Evolutionary conservation across 73 alveolate genomes (phyloP).

Genomic region (Tetrahymena elliotti): DNA sequence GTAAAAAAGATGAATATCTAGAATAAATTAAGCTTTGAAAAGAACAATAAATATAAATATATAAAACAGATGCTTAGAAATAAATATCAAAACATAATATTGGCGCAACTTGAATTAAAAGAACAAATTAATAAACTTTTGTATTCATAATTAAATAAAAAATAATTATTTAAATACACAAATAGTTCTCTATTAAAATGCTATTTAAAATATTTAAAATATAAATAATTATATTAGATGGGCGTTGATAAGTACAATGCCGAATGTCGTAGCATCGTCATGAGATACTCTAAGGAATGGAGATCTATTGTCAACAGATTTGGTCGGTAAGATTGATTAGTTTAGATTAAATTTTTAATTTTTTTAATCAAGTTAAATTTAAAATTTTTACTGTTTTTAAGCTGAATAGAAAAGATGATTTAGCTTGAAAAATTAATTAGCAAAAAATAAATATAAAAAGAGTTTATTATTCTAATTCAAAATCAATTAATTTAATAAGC

Average conservation of each 20-base stretch:
- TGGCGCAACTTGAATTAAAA: not conserved
- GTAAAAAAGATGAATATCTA: not conserved
- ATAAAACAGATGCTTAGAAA: too few relatives aligned
- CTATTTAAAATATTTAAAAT: not conserved
- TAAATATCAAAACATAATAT: not conserved
- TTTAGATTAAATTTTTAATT: too few relatives aligned
- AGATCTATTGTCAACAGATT: conserved; percentile 78
- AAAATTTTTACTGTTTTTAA: too few relatives aligned
- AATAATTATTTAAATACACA: not conserved
- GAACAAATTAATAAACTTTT: not conserved
- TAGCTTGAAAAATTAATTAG: too few relatives aligned
- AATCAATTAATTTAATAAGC: not conserved
- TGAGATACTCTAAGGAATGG: conserved; percentile 93
- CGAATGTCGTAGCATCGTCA: conserved; percentile 94
- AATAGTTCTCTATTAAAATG: not conserved
- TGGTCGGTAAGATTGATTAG: conserved; percentile 76
- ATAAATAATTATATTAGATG: conserved; percentile 22
- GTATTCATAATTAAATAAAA: too few relatives aligned
- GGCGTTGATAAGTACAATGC: conserved; percentile 97
- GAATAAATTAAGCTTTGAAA: not conserved
- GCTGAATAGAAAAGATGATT: too few relatives aligned
- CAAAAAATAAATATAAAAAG: too few relatives aligned
- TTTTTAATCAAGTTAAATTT: too few relatives aligned
- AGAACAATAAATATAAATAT: not conserved
- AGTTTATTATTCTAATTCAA: not conserved